These are phyloP conservation scores for Cyclotella kingstonii DNA, from an alignment of 108 stramenopile genomes.

Conservation along the genomic window DNA sequence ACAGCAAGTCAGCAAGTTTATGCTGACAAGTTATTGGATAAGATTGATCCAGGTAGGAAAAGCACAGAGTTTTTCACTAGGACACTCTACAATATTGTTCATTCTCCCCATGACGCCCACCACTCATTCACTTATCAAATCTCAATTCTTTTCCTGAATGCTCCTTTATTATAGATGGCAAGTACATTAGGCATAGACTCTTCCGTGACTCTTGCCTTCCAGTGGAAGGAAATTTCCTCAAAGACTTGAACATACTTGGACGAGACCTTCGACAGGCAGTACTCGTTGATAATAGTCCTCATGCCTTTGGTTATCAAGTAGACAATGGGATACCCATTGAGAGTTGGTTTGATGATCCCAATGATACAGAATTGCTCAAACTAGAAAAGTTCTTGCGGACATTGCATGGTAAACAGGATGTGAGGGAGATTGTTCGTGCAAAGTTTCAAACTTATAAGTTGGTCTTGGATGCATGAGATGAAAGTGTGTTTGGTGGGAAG, in stretches of 20 bases:
- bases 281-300: conserved; percentile 95
- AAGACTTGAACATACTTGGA: conserved; percentile 89
- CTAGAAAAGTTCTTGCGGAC: conserved; percentile 83
- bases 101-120: no score
- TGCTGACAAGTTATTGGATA: conserved; percentile 90
- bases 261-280: conserved; percentile 81
- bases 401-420: conserved; percentile 76
- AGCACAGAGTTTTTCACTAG: conserved; percentile 6
- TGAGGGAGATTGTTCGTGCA: conserved; percentile 65
- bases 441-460: conserved; percentile 65
- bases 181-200: conserved; percentile 85
- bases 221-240: conserved; percentile 86
- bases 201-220: conserved; percentile 94
- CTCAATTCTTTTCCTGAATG: background rate
- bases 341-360: conserved; percentile 95
- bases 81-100: no score
- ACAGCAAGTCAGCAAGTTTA: conserved; percentile 96
- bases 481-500: background rate
- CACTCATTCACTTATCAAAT: background rate
- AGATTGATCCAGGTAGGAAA: conserved; percentile 88
- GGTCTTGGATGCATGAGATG: conserved; percentile 49
- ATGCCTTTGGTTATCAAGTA: conserved; percentile 91
- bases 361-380: conserved; percentile 89
- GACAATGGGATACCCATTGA: conserved; percentile 99
- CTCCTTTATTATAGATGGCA: conserved; percentile 49